phyloP scores from a whole-genome alignment of 1,284 basidiomycete species.

The Boletus smithii region DNA sequence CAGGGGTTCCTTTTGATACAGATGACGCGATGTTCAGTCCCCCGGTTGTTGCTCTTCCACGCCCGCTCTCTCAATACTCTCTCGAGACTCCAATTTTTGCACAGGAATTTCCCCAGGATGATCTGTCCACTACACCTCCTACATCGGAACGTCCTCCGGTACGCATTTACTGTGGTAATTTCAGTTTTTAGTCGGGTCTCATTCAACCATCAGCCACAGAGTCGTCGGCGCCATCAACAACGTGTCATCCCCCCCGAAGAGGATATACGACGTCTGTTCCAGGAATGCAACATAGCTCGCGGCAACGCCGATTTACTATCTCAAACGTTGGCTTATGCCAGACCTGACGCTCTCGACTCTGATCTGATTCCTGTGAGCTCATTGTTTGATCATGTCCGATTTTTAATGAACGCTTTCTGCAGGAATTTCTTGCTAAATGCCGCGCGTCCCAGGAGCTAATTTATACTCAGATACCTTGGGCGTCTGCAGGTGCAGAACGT shows the following conservation, averaged over 20 bases:
- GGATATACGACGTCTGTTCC: slow-evolving; percentile 71
- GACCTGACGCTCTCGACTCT: slow-evolving; percentile 59
- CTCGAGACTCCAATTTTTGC: slow-evolving; percentile 33
- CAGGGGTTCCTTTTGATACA: slow-evolving; percentile 71
- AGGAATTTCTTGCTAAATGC: slow-evolving; percentile 77
- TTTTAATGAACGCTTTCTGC: slow-evolving; percentile 2
- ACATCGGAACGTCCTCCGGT: slow-evolving; percentile 21
- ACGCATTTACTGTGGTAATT: slow-evolving; percentile 1
- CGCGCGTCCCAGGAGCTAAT: slow-evolving; percentile 70
- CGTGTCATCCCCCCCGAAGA: slow-evolving; percentile 71
- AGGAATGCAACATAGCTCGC: slow-evolving; percentile 73
- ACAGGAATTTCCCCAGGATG: slow-evolving; percentile 18
- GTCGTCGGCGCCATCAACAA: slow-evolving; percentile 25
- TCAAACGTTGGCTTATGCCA: slow-evolving; percentile 61
- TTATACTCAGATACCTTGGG: slow-evolving; percentile 76
- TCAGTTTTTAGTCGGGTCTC: not conserved
- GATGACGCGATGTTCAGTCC: slow-evolving; percentile 77
- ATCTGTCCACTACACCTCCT: slow-evolving; percentile 23
- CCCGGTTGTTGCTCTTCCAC: slow-evolving; percentile 36
- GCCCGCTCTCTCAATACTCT: slow-evolving; percentile 28
- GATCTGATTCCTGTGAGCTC: slow-evolving; percentile 59
- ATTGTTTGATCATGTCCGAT: not conserved
- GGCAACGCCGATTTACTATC: slow-evolving; percentile 68
- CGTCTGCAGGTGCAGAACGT: slow-evolving; percentile 67
- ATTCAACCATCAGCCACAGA: slow-evolving; percentile 8